These are phyloP conservation scores for Mycena floridula DNA, from an alignment of 768 basidiomycete genomes.

Conservation along the genomic window DNA sequence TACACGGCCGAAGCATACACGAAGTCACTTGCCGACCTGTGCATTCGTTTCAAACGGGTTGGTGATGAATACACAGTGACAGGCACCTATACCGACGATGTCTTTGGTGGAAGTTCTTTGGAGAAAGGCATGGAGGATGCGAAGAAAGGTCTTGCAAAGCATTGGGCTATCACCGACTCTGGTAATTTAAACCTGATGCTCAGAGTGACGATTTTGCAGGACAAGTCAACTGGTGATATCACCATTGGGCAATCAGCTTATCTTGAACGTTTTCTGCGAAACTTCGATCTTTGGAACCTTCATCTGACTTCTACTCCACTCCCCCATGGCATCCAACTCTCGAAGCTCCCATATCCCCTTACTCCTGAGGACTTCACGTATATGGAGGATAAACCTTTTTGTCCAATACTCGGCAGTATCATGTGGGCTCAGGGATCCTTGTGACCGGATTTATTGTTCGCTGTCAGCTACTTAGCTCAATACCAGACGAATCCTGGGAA, in stretches of 20 bases:
- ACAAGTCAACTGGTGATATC: background rate
- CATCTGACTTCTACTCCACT: slow-evolving; percentile 3
- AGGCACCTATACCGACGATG: background rate
- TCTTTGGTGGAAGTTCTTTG: background rate
- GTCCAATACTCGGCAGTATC: slow-evolving; percentile 2
- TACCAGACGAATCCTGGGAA: slow-evolving; percentile 12
- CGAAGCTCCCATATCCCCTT: background rate
- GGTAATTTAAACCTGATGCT: background rate
- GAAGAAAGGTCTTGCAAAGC: slow-evolving; percentile 1
- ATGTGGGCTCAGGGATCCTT: slow-evolving; percentile 13
- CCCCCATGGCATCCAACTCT: background rate
- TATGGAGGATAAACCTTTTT: slow-evolving; percentile 4
- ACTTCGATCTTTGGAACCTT: slow-evolving; percentile 1
- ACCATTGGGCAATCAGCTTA: background rate
- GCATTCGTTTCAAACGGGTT: background rate
- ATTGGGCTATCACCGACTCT: slow-evolving; percentile 1
- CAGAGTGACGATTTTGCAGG: background rate
- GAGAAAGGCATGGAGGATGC: background rate
- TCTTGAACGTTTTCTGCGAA: slow-evolving; percentile 4
- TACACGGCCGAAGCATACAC: background rate
- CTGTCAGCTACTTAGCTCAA: slow-evolving; percentile 4
- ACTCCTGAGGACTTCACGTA: background rate
- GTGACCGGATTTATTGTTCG: slow-evolving; percentile 8
- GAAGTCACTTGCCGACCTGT: background rate
- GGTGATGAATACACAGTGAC: background rate